A percentile compares a stretch with the other conserved stretches of the same genome.
phyloP scores from a whole-genome alignment of 129 eudicot species.

The Sambucus nigra region DNA sequence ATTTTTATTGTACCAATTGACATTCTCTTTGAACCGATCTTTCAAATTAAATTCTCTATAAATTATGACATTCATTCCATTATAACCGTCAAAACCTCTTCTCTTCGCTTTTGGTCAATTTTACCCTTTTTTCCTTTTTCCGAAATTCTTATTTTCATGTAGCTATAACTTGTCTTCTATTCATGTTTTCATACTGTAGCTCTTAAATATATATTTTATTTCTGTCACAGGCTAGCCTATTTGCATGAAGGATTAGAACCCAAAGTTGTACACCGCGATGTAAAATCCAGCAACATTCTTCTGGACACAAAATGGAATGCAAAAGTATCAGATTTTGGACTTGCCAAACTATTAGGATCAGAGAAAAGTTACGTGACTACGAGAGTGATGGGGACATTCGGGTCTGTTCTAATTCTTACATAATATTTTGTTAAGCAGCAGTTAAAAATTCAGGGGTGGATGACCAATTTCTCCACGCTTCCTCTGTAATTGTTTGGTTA shows the following conservation, averaged over 20 bases:
- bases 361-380: conserved; percentile 87
- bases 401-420: conserved; percentile 30
- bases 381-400: conserved; percentile 93
- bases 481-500: conserved; percentile 1
- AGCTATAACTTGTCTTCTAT: not conserved
- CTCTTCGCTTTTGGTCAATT: too few species aligned
- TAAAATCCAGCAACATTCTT: conserved; percentile 88
- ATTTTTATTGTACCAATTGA: too few species aligned
- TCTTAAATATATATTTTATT: not conserved
- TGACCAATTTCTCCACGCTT: not conserved
- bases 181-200: not conserved
- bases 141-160: not conserved
- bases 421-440: not conserved
- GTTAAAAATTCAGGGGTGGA: not conserved
- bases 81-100: too few species aligned
- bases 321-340: conserved; percentile 90
- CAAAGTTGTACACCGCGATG: conserved; percentile 94
- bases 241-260: conserved; percentile 96
- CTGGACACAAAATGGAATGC: conserved; percentile 81
- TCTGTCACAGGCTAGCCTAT: conserved; percentile 57
- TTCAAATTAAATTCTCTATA: too few species aligned
- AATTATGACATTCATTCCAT: too few species aligned
- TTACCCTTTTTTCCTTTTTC: not conserved
- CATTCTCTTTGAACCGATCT: too few species aligned
- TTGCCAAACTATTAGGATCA: conserved; percentile 75